A percentile compares a stretch with the other conserved stretches of the same genome.
Conservation (phyloP, 2,329 filamentous ascomycete genomes). For the Colletotrichum lupini region DNA sequence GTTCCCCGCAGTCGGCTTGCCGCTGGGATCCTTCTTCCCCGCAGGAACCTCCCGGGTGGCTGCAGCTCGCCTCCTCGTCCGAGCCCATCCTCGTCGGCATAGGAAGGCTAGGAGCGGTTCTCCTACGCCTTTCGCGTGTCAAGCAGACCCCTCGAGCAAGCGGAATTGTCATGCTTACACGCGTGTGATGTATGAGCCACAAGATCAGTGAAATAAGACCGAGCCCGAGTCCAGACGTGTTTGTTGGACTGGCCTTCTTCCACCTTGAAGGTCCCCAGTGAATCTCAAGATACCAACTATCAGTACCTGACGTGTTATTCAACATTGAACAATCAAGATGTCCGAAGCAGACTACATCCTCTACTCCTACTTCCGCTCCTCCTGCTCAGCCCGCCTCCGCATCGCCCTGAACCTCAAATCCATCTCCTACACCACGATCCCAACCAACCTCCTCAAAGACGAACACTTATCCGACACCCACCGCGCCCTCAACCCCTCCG, state of each 20-base stretch:
- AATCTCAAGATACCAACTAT: not conserved
- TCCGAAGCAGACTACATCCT: conserved; percentile 50
- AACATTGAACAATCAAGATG: not conserved
- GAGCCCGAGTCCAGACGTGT: not conserved
- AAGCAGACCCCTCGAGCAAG: not conserved
- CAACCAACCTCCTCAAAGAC: conserved; percentile 64
- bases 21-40: conserved; percentile 25
- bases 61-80: not conserved
- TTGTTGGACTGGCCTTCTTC: not conserved
- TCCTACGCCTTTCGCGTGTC: not conserved
- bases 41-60: conserved; percentile 14
- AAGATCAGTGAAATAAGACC: not conserved
- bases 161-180: not conserved
- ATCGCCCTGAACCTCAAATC: conserved; percentile 68
- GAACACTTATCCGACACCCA: conserved; percentile 62
- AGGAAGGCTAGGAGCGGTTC: conserved; percentile 24
- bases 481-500: conserved; percentile 61
- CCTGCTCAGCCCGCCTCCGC: conserved; percentile 70
- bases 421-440: conserved; percentile 57
- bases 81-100: conserved; percentile 1
- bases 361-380: conserved; percentile 72
- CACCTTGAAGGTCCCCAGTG: not conserved
- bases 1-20: not conserved
- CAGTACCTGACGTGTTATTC: not conserved
- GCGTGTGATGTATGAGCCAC: not conserved